Conservation (phyloP, 192 early-diverging fungal genomes). For the Blastocladiella britannica region DNA sequence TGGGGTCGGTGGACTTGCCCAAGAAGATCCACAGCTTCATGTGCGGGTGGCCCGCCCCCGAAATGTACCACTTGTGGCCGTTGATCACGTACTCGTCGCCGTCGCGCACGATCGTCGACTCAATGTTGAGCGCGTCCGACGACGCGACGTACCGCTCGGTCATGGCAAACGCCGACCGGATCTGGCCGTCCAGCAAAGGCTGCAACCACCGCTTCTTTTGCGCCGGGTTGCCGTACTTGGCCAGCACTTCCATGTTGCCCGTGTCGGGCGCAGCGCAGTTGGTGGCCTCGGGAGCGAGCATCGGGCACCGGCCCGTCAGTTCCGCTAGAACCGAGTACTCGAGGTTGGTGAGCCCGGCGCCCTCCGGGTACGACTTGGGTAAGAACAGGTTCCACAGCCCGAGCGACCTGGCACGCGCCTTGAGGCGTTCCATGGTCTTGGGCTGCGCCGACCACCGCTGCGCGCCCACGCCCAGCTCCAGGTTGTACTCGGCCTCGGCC, state of each 20-base stretch:
- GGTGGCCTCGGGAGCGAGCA: constrained; percentile 73
- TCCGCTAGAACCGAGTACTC: constrained; percentile 89
- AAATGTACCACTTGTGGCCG: constrained; percentile 95
- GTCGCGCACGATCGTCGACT: constrained; percentile 48
- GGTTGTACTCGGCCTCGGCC: constrained; percentile 52
- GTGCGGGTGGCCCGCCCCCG: constrained; percentile 84
- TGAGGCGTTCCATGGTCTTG: constrained; percentile 68
- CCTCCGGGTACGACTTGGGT: constrained; percentile 53
- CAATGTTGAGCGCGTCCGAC: constrained; percentile 95
- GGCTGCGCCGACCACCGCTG: constrained; percentile 73
- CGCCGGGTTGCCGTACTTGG: constrained; percentile 67
- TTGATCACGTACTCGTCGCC: constrained; percentile 47
- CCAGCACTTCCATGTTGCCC: constrained; percentile 98
- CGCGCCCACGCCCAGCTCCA: constrained; percentile 48
- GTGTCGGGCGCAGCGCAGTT: constrained; percentile 93
- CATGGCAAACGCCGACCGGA: constrained; percentile 97
- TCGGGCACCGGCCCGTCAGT: constrained; percentile 56
- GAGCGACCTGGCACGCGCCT: constrained; percentile 56
- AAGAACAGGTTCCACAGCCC: constrained; percentile 97
- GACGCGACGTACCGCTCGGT: constrained; percentile 88
- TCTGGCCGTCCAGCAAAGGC: constrained; percentile 73
- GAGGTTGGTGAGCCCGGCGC: constrained; percentile 75
- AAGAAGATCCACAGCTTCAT: constrained; percentile 79
- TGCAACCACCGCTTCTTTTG: constrained; percentile 63
- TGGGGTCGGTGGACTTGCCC: constrained; percentile 50